Conservation (phyloP, 1,139 yeast species). For the Sugiyamaella paludigena region DNA sequence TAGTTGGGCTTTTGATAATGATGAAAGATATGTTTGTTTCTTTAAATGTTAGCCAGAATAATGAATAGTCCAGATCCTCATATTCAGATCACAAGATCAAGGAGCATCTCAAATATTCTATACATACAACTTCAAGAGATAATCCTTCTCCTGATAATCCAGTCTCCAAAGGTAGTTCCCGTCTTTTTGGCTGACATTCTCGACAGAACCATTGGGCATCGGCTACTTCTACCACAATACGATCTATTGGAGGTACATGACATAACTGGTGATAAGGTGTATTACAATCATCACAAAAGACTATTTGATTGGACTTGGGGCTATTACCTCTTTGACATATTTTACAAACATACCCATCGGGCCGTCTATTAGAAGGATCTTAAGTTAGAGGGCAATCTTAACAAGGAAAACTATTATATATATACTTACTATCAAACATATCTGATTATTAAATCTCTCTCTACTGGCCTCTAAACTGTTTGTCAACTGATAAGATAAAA, state of each 20-base stretch:
- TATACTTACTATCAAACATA: conserved; percentile 11
- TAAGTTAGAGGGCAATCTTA: no score
- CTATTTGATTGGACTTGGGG: conserved; percentile 42
- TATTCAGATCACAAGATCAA: no score
- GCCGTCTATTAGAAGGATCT: conserved; percentile 18
- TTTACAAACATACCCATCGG: conserved; percentile 40
- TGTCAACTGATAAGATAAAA: no score
- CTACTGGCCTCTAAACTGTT: no score
- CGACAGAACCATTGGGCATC: conserved; percentile 47
- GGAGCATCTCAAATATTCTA: neutral
- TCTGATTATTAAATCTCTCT: no score
- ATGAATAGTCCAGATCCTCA: neutral
- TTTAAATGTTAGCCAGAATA: conserved; percentile 3
- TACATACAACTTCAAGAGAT: conserved; percentile 35
- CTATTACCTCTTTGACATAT: conserved; percentile 43
- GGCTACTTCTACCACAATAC: conserved; percentile 44
- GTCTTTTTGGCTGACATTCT: conserved; percentile 40
- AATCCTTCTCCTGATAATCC: conserved; percentile 40
- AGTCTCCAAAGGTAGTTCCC: conserved; percentile 41
- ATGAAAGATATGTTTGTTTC: conserved; percentile 42
- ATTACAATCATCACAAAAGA: conserved; percentile 45
- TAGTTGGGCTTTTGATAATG: conserved; percentile 42
- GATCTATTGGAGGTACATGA: conserved; percentile 44
- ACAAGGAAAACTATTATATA: neutral
- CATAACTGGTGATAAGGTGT: conserved; percentile 45